Conservation (phyloP, 2,329 filamentous ascomycete genomes). For the Trichoderma koningii region DNA sequence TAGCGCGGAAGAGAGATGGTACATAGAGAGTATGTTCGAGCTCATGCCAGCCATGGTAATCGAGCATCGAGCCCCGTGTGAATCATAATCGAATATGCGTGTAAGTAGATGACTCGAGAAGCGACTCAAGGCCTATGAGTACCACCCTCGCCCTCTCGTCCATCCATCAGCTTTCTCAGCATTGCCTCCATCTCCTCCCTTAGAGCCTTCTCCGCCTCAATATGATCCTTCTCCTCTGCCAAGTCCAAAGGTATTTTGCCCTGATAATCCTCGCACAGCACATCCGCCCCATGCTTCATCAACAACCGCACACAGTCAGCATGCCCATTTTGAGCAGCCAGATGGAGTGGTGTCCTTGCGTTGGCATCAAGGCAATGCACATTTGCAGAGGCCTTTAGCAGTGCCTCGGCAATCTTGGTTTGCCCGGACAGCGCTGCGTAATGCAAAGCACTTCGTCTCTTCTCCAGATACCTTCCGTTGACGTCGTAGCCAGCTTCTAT, state of each 20-base stretch:
- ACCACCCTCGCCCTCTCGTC: background rate
- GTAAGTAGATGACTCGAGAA: background rate
- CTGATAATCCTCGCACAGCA: background rate
- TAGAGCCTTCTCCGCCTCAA: background rate
- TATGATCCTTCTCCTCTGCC: background rate
- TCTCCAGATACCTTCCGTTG: conserved; percentile 4
- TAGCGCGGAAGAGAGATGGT: no score
- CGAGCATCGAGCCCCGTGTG: no score
- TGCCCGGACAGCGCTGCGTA: conserved; percentile 3
- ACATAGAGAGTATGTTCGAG: no score
- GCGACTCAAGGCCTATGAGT: background rate
- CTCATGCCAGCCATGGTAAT: no score
- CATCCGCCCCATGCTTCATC: conserved; percentile 15
- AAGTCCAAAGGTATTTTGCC: conserved; percentile 11
- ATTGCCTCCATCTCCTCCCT: background rate
- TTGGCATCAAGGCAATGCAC: conserved; percentile 14
- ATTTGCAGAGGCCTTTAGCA: conserved; percentile 4
- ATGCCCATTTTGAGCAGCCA: conserved; percentile 8
- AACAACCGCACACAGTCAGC: conserved; percentile 7
- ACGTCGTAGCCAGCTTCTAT: conserved; percentile 12
- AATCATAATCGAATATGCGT: no score
- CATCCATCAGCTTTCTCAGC: background rate
- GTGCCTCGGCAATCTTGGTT: background rate
- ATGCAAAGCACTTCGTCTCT: conserved; percentile 9
- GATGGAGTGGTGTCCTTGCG: conserved; percentile 20